Base-by-base conservation (phyloP, 805 yeast species). In the Spathaspora boniae region DNA sequence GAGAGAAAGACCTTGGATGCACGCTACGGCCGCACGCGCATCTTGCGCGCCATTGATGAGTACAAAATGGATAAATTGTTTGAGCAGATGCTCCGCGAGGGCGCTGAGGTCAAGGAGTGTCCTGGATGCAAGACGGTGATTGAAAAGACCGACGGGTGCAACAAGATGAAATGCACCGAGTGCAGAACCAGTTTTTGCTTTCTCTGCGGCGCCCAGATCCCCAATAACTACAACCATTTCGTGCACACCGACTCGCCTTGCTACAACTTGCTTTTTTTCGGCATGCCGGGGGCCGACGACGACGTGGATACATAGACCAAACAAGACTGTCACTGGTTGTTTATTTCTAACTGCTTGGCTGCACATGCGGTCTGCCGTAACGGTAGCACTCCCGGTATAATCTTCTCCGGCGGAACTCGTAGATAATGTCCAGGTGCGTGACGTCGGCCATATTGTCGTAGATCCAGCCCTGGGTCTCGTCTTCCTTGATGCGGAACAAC, bases 101-200 rank as follows among this genome's bases (percentile, higher is more conserved):
- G 62, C n/a, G 61, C 60, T 2, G 60, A 66, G 2, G 68, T 67
- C 20, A 54, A 73, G 35, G 65, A 62, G 34, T 80, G 85, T 43
- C 85, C 86, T 0, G 51, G 54, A 4, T 80, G 85, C 47, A 51
- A 54, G 11, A 47, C 68, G 2, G 68, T 68, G 5, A 69, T 76
- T 5, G 76, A 76, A 40, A 67, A 76, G 38, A 58, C 69, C 16
- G 83, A 78, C 44, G 86, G 85, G 4, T 80, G 85, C 51, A 79
- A 78, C 47, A 77, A 75, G 46, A 77, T 80, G 80, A 64, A 61
- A 25, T 79, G 86, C 46, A 43, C 62, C 0, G 55, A 66, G 5
- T 80, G 86, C 42, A 43, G 46, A 4, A 58, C 70, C 0, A 46
- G 53, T 28, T 79, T 80, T 43, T 79, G 86, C 48, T 74, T 71